These are phyloP conservation scores for Solanum aculeatissimum DNA, from an alignment of 305 asterid species.

Conservation along the genomic window DNA sequence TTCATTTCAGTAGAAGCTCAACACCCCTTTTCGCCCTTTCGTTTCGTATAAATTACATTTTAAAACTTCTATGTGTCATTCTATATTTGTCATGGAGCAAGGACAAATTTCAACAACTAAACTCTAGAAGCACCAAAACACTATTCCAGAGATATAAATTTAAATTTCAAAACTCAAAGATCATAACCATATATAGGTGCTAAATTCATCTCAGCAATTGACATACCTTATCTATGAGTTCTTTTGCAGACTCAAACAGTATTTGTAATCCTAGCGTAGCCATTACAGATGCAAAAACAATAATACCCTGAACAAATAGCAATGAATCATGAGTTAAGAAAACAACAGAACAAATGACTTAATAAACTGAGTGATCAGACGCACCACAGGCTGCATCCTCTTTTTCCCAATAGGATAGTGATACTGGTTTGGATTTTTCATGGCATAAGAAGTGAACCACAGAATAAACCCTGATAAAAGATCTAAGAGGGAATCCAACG, in stretches of 20 bases:
- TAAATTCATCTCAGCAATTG: background rate
- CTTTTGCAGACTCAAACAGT: slow-evolving; percentile 63
- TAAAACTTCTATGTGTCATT: background rate
- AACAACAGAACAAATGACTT: background rate
- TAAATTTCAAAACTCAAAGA: background rate
- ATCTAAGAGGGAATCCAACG: slow-evolving; percentile 86
- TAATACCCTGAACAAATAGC: slow-evolving; percentile 52
- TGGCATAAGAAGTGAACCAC: slow-evolving; percentile 86
- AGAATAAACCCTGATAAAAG: slow-evolving; percentile 84
- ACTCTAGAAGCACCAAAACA: background rate
- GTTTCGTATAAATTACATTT: background rate
- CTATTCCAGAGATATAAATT: background rate
- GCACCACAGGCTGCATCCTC: slow-evolving; percentile 95
- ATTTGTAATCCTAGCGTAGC: slow-evolving; percentile 89
- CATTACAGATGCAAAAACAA: slow-evolving; percentile 89
- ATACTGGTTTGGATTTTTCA: slow-evolving; percentile 73
- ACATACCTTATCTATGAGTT: slow-evolving; percentile 53
- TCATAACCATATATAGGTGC: background rate
- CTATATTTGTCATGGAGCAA: background rate
- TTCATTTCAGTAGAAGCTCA: background rate
- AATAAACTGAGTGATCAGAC: background rate
- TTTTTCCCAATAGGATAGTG: slow-evolving; percentile 87
- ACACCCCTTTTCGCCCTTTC: background rate
- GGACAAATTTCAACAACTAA: background rate
- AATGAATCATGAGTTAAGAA: background rate